Conservation (phyloP, 352 stramenopile species). For the Phytophthora fragariae region DNA sequence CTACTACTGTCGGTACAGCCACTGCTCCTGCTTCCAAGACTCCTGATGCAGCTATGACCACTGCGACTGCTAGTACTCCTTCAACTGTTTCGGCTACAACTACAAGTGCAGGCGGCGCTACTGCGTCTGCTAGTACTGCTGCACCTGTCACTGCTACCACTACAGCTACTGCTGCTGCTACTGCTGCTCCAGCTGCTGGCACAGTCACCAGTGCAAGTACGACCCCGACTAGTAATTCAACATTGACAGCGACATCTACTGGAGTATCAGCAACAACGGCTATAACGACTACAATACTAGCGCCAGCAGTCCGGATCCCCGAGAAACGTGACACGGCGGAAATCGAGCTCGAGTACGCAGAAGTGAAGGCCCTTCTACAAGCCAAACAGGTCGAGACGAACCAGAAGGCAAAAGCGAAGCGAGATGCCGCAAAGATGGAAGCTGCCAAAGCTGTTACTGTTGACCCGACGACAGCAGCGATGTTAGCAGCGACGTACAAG, state of each 20-base stretch:
- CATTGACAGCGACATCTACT: neutral
- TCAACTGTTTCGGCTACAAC: neutral
- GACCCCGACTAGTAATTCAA: neutral
- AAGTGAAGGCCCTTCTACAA: slow-evolving; percentile 70
- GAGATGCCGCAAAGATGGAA: slow-evolving; percentile 34
- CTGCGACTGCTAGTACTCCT: neutral
- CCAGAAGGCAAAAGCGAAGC: slow-evolving; percentile 37
- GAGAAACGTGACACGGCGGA: slow-evolving; percentile 35
- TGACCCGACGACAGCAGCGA: slow-evolving; percentile 21
- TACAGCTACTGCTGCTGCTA: neutral
- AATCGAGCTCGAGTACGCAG: slow-evolving; percentile 65
- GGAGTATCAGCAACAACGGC: neutral
- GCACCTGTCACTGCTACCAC: neutral
- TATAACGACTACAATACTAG: slow-evolving; percentile 13
- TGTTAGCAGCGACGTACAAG: slow-evolving; percentile 32
- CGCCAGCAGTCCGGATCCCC: slow-evolving; percentile 7
- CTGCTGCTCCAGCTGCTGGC: neutral
- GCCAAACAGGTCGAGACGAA: slow-evolving; percentile 53
- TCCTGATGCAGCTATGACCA: neutral
- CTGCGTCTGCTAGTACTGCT: neutral
- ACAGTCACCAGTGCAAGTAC: neutral
- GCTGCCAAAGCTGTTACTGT: slow-evolving; percentile 18
- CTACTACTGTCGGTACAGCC: neutral
- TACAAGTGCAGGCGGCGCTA: neutral
- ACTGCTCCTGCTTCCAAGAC: neutral